phyloP scores from a whole-genome alignment of 2,329 filamentous ascomycete genomes.

The Fusarium nematophilum region DNA sequence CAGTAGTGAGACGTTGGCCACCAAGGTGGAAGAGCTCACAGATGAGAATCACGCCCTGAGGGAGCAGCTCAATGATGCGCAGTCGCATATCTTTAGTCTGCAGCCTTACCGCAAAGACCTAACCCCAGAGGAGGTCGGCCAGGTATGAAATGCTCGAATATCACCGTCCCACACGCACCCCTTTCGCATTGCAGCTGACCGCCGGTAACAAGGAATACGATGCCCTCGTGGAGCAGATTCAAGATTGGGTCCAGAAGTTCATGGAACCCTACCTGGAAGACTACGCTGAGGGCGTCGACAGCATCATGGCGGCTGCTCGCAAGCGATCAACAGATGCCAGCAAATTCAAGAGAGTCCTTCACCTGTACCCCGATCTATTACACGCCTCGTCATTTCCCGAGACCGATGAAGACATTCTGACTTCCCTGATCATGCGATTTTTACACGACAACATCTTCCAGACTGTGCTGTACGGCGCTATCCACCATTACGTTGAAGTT shows the following conservation, averaged over 20 bases:
- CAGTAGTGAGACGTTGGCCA: constrained; percentile 37
- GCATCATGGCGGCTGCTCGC: constrained; percentile 31
- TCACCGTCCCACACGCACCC: too few species aligned
- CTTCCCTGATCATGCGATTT: constrained; percentile 50
- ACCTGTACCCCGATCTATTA: constrained; percentile 47
- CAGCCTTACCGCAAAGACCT: constrained; percentile 54
- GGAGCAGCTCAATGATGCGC: constrained; percentile 49
- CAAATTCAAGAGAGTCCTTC: constrained; percentile 43
- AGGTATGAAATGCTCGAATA: constrained; percentile 43
- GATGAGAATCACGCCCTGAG: constrained; percentile 45
- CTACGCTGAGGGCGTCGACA: constrained; percentile 38
- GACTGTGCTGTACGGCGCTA: constrained; percentile 45
- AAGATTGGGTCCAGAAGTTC: constrained; percentile 52
- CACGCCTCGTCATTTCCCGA: constrained; percentile 49
- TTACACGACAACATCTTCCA: constrained; percentile 52
- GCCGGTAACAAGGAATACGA: constrained; percentile 48
- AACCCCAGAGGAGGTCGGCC: constrained; percentile 50
- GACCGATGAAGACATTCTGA: constrained; percentile 52
- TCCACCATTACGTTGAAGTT: constrained; percentile 38
- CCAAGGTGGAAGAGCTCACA: constrained; percentile 35
- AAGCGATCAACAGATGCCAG: constrained; percentile 42
- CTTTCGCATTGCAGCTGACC: too few species aligned
- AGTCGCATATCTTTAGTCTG: constrained; percentile 55
- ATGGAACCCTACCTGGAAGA: constrained; percentile 47
- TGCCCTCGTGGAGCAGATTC: constrained; percentile 47